A percentile compares a stretch with the other conserved stretches of the same genome.
Evolutionary conservation across 1,284 basidiomycete genomes (phyloP).

Genomic region (Pholiota adiposa): DNA sequence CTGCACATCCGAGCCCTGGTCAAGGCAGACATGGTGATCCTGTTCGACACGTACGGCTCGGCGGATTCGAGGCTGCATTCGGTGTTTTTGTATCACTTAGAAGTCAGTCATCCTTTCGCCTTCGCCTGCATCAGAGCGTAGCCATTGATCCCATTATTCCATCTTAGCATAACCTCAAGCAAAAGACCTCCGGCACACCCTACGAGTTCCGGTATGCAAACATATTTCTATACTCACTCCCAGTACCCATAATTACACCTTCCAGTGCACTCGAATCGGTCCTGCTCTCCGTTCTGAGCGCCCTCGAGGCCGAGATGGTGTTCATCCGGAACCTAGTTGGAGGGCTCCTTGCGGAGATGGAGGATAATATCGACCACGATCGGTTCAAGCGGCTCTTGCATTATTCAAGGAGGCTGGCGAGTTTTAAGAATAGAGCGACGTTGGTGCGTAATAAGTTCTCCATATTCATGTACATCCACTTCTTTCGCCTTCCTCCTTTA

Average conservation of each 20-base stretch:
- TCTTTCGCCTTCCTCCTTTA: too few species aligned
- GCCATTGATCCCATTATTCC: constrained; percentile 21
- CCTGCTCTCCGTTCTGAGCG: constrained; percentile 85
- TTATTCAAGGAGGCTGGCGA: constrained; percentile 84
- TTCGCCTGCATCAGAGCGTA: background rate
- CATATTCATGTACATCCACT: too few species aligned
- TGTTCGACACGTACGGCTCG: constrained; percentile 91
- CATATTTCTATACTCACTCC: constrained; percentile 15
- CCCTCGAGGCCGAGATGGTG: constrained; percentile 92
- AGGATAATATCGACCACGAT: constrained; percentile 92
- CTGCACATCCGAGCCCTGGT: constrained; percentile 94
- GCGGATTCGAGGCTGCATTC: constrained; percentile 85
- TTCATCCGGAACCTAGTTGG: constrained; percentile 88
- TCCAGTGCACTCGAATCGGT: constrained; percentile 89
- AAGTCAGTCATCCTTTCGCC: constrained; percentile 53
- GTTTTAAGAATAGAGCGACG: constrained; percentile 89
- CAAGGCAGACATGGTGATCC: constrained; percentile 89
- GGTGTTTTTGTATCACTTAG: constrained; percentile 87
- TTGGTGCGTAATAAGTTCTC: too few species aligned
- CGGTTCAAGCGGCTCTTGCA: constrained; percentile 89
- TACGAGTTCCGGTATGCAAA: constrained; percentile 86
- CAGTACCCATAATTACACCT: constrained; percentile 23
- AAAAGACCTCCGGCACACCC: constrained; percentile 66
- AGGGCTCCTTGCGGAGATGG: constrained; percentile 87
- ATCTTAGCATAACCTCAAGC: constrained; percentile 78